Conservation (phyloP, 768 basidiomycete species). For the Serpula lacrymans region DNA sequence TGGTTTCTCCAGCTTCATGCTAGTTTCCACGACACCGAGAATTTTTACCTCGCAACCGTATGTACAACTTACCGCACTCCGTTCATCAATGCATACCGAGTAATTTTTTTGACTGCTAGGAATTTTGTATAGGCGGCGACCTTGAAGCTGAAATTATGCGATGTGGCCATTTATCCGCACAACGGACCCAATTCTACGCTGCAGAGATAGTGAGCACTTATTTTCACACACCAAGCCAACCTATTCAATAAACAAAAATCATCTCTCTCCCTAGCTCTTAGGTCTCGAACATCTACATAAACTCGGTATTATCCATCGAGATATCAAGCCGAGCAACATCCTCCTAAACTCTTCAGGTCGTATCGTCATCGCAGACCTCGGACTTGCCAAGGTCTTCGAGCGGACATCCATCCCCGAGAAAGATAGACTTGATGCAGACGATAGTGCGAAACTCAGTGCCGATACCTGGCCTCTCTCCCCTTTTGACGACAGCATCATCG, state of each 20-base stretch:
- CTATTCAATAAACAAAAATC: too few relatives aligned
- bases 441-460: too few relatives aligned
- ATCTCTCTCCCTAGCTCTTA: too few relatives aligned
- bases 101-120: too few relatives aligned
- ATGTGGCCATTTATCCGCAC: too few relatives aligned
- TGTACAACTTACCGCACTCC: constrained; percentile 1
- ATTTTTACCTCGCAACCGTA: constrained; percentile 10
- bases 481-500: constrained; percentile 80
- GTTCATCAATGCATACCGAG: neutral
- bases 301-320: constrained; percentile 96
- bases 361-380: constrained; percentile 97
- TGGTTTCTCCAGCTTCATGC: constrained; percentile 8
- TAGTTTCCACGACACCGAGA: constrained; percentile 10
- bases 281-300: constrained; percentile 66
- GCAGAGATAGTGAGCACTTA: constrained; percentile 11
- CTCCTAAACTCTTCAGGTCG: constrained; percentile 93
- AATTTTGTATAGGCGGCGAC: too few relatives aligned
- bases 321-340: constrained; percentile 95
- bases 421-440: constrained; percentile 91
- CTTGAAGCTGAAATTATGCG: too few relatives aligned
- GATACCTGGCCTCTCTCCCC: neutral
- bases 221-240: too few relatives aligned
- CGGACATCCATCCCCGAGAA: constrained; percentile 88
- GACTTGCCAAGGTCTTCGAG: constrained; percentile 66
- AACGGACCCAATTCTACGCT: constrained; percentile 4